phyloP scores from a whole-genome alignment of 2,329 filamentous ascomycete genomes.

The Chaetoscypha palmicola region DNA sequence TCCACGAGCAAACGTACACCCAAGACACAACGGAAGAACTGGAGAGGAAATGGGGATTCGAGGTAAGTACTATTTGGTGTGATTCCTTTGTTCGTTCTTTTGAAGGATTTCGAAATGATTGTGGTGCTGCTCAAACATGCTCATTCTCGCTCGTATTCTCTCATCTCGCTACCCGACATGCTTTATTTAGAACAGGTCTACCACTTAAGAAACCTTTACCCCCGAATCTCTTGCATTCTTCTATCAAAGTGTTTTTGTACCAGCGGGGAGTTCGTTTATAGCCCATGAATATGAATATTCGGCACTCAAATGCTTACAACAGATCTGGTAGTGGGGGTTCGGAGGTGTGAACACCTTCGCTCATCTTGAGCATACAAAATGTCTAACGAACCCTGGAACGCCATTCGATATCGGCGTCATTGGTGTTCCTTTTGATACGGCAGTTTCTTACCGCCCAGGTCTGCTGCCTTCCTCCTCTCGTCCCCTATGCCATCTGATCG shows the following conservation, averaged over 20 bases:
- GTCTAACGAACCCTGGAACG: constrained; percentile 57
- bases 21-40: constrained; percentile 46
- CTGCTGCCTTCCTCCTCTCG: constrained; percentile 17
- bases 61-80: constrained; percentile 35
- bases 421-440: constrained; percentile 68
- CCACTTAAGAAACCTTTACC: too few relatives aligned
- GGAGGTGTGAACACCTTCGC: constrained; percentile 70
- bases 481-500: background rate
- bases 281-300: background rate
- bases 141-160: background rate
- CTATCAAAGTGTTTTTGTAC: too few relatives aligned
- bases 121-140: background rate
- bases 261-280: background rate
- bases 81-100: background rate
- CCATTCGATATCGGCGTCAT: constrained; percentile 65
- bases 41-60: constrained; percentile 50
- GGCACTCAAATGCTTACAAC: constrained; percentile 1
- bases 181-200: too few relatives aligned
- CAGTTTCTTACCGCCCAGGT: constrained; percentile 63
- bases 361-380: constrained; percentile 62
- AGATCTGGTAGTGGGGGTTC: constrained; percentile 49
- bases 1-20: constrained; percentile 38
- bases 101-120: background rate
- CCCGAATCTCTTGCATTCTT: background rate
- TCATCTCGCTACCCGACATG: too few relatives aligned